Evolutionary conservation across 306 rosid species (phyloP).

Genomic region (Hippophae gyantsensis): DNA sequence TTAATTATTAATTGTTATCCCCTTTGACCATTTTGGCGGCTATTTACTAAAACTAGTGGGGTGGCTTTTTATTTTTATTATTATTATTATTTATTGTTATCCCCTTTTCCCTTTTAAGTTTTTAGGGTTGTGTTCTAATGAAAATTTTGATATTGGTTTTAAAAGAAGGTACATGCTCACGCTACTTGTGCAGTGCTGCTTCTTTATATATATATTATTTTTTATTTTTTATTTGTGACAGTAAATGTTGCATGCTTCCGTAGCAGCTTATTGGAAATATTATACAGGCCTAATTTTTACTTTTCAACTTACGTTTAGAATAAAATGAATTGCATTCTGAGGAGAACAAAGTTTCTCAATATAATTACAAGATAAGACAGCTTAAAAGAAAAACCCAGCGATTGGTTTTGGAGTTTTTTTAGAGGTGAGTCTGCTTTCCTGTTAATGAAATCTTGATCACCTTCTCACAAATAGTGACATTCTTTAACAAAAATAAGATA

Average conservation of each 20-base stretch:
- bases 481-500: constrained; percentile 39
- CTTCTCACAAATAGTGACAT: not conserved
- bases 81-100: too few species aligned
- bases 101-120: too few species aligned
- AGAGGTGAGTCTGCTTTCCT: constrained; percentile 24
- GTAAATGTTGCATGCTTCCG: not conserved
- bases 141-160: too few species aligned
- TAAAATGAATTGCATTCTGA: constrained; percentile 54
- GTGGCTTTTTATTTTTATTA: too few species aligned
- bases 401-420: constrained; percentile 70
- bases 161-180: too few species aligned
- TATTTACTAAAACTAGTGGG: too few species aligned
- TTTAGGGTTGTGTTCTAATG: too few species aligned
- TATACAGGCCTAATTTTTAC: not conserved
- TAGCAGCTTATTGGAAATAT: not conserved
- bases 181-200: too few species aligned
- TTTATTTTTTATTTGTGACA: too few species aligned
- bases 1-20: too few species aligned
- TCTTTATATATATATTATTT: too few species aligned
- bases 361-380: constrained; percentile 66
- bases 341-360: constrained; percentile 55
- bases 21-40: too few species aligned
- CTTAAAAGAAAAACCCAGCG: constrained; percentile 83
- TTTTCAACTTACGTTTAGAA: constrained; percentile 43
- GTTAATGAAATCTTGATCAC: constrained; percentile 2